Percentiles rank a stretch among this genome's conserved stretches.
These are phyloP conservation scores for Apophysomyces variabilis DNA, from an alignment of 371 early-diverging fungal genomes.

Conservation along the genomic window DNA sequence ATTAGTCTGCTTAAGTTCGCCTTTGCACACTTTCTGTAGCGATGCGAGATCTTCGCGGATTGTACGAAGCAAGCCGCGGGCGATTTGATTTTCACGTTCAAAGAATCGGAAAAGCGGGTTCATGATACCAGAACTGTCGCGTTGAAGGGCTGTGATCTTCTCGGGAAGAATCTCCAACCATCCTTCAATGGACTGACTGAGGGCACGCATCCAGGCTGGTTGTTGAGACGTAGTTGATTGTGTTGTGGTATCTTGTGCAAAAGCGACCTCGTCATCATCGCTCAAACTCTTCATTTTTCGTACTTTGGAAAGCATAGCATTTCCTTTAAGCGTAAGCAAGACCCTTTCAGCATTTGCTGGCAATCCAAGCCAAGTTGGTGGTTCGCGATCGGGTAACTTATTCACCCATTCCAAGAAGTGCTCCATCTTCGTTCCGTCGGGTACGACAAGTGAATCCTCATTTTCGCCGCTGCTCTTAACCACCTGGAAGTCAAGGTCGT, in stretches of 20 bases:
- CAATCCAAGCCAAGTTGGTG: conserved; percentile 96
- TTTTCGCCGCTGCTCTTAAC: conserved; percentile 62
- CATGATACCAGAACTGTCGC: conserved; percentile 51
- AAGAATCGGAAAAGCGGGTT: conserved; percentile 86
- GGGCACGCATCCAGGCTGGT: conserved; percentile 82
- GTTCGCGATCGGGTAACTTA: conserved; percentile 89
- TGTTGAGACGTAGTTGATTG: conserved; percentile 38
- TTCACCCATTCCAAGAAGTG: conserved; percentile 91
- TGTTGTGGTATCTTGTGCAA: conserved; percentile 31
- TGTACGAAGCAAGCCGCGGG: conserved; percentile 57
- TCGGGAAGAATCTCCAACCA: conserved; percentile 73
- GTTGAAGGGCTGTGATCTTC: conserved; percentile 40
- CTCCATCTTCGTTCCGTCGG: conserved; percentile 89
- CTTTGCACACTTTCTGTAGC: conserved; percentile 71
- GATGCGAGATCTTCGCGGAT: conserved; percentile 73
- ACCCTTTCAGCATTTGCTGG: conserved; percentile 95
- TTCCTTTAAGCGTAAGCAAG: conserved; percentile 78
- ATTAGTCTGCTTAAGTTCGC: conserved; percentile 87
- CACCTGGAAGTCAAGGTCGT: conserved; percentile 81
- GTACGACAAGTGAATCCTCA: conserved; percentile 62
- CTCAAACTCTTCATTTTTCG: conserved; percentile 82
- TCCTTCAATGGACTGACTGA: conserved; percentile 55
- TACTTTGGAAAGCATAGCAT: conserved; percentile 79
- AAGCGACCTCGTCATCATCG: conserved; percentile 82
- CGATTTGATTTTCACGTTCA: conserved; percentile 79